Percentiles rank a stretch among this genome's conserved stretches.
These are phyloP conservation scores for Plasmodium chabaudi DNA, from an alignment of 169 alveolate species.

Conservation along the genomic window DNA sequence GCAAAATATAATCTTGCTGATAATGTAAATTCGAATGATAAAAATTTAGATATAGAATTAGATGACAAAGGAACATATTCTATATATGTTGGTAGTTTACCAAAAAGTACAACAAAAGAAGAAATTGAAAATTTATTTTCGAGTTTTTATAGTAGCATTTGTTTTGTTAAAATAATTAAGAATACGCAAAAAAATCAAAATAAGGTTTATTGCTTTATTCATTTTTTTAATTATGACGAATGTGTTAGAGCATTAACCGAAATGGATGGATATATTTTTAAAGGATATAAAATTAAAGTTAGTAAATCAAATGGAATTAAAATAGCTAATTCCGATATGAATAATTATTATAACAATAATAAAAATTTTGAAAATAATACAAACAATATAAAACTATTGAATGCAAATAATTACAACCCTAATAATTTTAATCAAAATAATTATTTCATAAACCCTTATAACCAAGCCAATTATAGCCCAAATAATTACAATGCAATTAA, in stretches of 20 bases:
- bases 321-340: slow-evolving; percentile 2
- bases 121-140: slow-evolving; percentile 62
- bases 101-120: slow-evolving; percentile 66
- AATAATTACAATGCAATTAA: background rate
- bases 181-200: slow-evolving; percentile 59
- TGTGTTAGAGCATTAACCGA: slow-evolving; percentile 57
- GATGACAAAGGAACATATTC: slow-evolving; percentile 76
- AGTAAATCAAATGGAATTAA: slow-evolving; percentile 60
- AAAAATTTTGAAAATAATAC: slow-evolving; percentile 17
- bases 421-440: slow-evolving; percentile 8
- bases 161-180: slow-evolving; percentile 68
- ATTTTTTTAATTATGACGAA: slow-evolving; percentile 67
- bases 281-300: slow-evolving; percentile 69
- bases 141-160: slow-evolving; percentile 38
- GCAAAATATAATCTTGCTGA: slow-evolving; percentile 65
- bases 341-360: slow-evolving; percentile 18
- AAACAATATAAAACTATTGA: slow-evolving; percentile 20
- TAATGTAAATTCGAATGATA: slow-evolving; percentile 29
- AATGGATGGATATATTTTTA: slow-evolving; percentile 70
- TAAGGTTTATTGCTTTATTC: slow-evolving; percentile 64
- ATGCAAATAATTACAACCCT: slow-evolving; percentile 7
- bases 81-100: slow-evolving; percentile 67
- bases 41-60: slow-evolving; percentile 41
- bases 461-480: background rate
- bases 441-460: slow-evolving; percentile 4